Conservation (phyloP, 352 stramenopile species). For the Poterioochromonas sp. region DNA sequence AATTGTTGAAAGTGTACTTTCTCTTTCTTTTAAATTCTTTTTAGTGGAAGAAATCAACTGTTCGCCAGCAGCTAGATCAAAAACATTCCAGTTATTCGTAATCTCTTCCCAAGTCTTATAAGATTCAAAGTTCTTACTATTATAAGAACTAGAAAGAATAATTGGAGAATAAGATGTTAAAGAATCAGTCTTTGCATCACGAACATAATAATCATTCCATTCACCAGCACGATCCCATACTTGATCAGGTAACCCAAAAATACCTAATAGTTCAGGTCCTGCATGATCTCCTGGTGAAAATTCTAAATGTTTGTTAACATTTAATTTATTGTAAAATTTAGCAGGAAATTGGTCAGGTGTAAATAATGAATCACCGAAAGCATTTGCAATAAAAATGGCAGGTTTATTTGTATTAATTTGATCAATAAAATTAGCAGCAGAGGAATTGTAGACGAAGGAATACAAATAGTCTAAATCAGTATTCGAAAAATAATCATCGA, state of each 20-base stretch:
- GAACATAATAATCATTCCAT: constrained; percentile 18
- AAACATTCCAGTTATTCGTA: background rate
- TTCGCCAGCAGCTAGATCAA: background rate
- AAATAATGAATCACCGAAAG: constrained; percentile 24
- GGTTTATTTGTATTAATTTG: constrained; percentile 10
- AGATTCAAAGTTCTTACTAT: background rate
- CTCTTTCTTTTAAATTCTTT: no score
- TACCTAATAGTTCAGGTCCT: background rate
- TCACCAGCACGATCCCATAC: constrained; percentile 19
- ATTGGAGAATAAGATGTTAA: background rate
- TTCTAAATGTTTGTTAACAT: constrained; percentile 14
- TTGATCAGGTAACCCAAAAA: constrained; percentile 27
- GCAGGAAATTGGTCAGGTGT: constrained; percentile 19
- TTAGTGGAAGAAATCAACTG: background rate
- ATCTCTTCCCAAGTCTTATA: background rate
- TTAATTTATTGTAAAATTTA: constrained; percentile 21
- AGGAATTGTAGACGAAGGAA: background rate
- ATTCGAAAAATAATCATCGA: constrained; percentile 26
- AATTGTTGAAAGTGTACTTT: background rate
- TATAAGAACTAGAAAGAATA: background rate
- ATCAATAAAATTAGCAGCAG: constrained; percentile 17
- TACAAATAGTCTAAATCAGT: constrained; percentile 22
- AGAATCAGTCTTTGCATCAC: background rate
- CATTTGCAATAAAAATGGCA: constrained; percentile 29
- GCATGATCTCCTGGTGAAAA: constrained; percentile 26